phyloP scores from a whole-genome alignment of 2,329 filamentous ascomycete species.

The Talaromyces sp. region DNA sequence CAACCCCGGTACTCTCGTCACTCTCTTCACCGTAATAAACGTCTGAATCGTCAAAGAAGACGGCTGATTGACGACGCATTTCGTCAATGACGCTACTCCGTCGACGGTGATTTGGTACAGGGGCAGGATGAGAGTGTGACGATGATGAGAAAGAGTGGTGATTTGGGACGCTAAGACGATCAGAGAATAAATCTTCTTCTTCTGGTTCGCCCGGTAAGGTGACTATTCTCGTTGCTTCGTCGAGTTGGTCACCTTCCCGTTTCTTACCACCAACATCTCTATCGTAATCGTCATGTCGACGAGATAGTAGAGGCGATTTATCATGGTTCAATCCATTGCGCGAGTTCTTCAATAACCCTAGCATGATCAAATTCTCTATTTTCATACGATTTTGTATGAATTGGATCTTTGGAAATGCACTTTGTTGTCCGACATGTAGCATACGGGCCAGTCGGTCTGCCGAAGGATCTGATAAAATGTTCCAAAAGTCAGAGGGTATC shows the following conservation, averaged over 20 bases:
- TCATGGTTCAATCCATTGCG: conserved; percentile 4
- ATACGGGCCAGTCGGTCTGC: conserved; percentile 73
- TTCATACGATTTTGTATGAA: conserved; percentile 86
- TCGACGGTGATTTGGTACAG: conserved; percentile 1
- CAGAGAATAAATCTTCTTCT: background rate
- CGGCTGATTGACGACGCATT: conserved; percentile 44
- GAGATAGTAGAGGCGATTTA: conserved; percentile 30
- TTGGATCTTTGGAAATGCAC: conserved; percentile 83
- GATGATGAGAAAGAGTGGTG: background rate
- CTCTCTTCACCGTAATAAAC: conserved; percentile 29
- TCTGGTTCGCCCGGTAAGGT: background rate
- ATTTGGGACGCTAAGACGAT: background rate
- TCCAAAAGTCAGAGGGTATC: conserved; percentile 71
- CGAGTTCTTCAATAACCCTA: conserved; percentile 46
- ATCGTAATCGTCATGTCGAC: conserved; percentile 22
- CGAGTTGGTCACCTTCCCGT: conserved; percentile 11
- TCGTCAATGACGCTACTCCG: conserved; percentile 41
- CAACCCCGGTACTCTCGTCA: conserved; percentile 11
- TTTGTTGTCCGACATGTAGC: conserved; percentile 86
- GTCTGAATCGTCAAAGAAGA: conserved; percentile 45
- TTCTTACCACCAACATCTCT: background rate
- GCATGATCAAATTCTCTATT: conserved; percentile 66
- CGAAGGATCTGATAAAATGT: conserved; percentile 81
- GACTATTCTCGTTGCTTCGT: conserved; percentile 11
- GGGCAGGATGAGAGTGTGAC: background rate